A percentile compares a stretch with the other conserved stretches of the same genome.
phyloP scores from a whole-genome alignment of 176 grass and related monocot genomes.

The Ampelocalamus luodianensis region DNA sequence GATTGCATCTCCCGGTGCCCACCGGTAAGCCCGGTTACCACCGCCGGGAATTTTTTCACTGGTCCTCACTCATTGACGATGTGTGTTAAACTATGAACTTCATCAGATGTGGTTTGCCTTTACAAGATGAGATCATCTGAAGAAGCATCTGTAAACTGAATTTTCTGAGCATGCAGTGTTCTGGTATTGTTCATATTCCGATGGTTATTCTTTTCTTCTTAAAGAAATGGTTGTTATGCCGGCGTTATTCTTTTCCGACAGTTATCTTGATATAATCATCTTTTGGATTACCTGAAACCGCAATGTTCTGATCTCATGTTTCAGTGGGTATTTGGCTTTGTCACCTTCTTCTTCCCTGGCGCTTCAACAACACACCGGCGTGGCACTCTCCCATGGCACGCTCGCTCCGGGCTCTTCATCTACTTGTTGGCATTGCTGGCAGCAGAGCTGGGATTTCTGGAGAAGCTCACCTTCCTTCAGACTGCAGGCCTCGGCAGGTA shows the following conservation, averaged over 20 bases:
- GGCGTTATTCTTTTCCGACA: neutral
- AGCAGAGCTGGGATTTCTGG: conserved; percentile 74
- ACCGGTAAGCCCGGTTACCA: too few species aligned
- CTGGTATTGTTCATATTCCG: neutral
- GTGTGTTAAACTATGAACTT: neutral
- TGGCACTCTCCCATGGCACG: conserved; percentile 61
- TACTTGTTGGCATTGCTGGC: conserved; percentile 52
- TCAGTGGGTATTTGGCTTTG: conserved; percentile 74
- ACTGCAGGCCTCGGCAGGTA: conserved; percentile 33
- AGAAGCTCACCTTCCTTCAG: conserved; percentile 94
- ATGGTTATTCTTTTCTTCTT: neutral
- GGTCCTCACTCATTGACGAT: neutral
- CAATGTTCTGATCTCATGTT: conserved; percentile 28
- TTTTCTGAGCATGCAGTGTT: neutral
- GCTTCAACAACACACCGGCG: conserved; percentile 37
- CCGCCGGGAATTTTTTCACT: too few species aligned
- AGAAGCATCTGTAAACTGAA: neutral
- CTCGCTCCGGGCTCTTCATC: conserved; percentile 50
- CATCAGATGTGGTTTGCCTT: neutral
- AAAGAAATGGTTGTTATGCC: neutral
- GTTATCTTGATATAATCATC: neutral
- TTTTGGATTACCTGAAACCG: neutral
- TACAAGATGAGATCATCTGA: neutral
- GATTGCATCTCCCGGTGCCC: too few species aligned
- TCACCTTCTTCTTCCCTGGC: conserved; percentile 73